These are phyloP conservation scores for Ophiocordyceps australis DNA, from an alignment of 2,329 filamentous ascomycete genomes.

Conservation along the genomic window DNA sequence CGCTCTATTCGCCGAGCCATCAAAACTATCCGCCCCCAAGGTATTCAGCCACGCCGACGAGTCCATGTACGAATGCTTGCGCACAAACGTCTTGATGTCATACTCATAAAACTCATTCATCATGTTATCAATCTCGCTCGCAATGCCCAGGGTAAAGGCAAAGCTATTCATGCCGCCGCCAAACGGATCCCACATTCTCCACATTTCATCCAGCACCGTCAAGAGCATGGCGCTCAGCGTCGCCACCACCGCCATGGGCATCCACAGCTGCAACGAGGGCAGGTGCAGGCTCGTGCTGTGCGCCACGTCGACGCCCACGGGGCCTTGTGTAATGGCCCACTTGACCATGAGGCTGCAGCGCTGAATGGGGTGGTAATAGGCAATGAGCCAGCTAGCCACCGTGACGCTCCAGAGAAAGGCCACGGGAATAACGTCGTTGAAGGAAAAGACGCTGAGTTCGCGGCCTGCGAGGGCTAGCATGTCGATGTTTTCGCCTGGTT, in stretches of 20 bases:
- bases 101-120: slow-evolving; percentile 9
- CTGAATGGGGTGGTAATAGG: slow-evolving; percentile 4
- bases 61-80: slow-evolving; percentile 5
- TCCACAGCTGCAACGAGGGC: slow-evolving; percentile 1
- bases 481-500: slow-evolving; percentile 8
- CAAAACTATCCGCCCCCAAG: not conserved
- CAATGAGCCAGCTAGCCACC: slow-evolving; percentile 3
- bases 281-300: not conserved
- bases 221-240: slow-evolving; percentile 3
- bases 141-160: slow-evolving; percentile 10
- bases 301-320: not conserved
- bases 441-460: slow-evolving; percentile 5
- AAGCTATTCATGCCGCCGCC: slow-evolving; percentile 6
- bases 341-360: slow-evolving; percentile 6
- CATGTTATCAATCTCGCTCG: slow-evolving; percentile 10
- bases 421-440: slow-evolving; percentile 5
- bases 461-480: slow-evolving; percentile 6
- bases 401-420: slow-evolving; percentile 5
- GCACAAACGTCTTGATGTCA: slow-evolving; percentile 2
- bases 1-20: not conserved
- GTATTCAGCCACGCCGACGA: not conserved
- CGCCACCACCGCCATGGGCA: slow-evolving; percentile 2
- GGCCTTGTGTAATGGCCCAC: too few relatives aligned
- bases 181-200: slow-evolving; percentile 9
- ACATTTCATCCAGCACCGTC: slow-evolving; percentile 7